Percentiles rank a stretch among this genome's conserved stretches.
Evolutionary conservation across 2,329 filamentous ascomycete species (phyloP).

Genomic region (Exutisphaerella laricina): DNA sequence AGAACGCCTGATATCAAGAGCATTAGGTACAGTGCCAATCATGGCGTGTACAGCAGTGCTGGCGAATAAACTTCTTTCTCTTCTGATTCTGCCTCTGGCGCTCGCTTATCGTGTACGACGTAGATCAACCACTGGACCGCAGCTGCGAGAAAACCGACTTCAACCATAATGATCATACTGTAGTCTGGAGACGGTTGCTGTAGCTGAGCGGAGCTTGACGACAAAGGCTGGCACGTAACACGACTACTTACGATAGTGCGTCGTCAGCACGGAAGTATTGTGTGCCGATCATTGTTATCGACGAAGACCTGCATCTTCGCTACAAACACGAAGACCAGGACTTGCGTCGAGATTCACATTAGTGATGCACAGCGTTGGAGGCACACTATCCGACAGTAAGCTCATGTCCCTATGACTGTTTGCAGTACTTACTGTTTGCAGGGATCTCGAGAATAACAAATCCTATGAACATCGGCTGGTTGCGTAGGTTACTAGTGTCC

Average conservation of each 20-base stretch:
- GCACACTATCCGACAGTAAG: no score
- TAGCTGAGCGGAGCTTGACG: no score
- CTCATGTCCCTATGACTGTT: slow-evolving; percentile 47
- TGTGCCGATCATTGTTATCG: slow-evolving; percentile 42
- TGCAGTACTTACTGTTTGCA: slow-evolving; percentile 45
- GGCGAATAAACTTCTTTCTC: neutral
- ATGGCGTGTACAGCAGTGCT: neutral
- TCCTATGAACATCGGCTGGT: slow-evolving; percentile 50
- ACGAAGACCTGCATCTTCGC: neutral
- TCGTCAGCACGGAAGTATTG: slow-evolving; percentile 46
- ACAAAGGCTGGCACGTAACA: no score
- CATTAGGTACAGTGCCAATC: no score
- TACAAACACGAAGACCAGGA: neutral
- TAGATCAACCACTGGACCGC: neutral
- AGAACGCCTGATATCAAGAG: no score
- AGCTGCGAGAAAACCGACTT: neutral
- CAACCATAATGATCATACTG: neutral
- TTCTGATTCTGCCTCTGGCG: neutral
- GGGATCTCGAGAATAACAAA: slow-evolving; percentile 50
- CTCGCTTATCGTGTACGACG: neutral
- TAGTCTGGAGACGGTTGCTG: neutral
- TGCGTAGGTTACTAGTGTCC: slow-evolving; percentile 48
- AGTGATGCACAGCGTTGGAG: neutral
- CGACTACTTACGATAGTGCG: slow-evolving; percentile 37
- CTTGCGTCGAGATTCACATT: neutral